Evolutionary conservation across 345 rosid genomes (phyloP).

Genomic region (Eutrema japonicum): DNA sequence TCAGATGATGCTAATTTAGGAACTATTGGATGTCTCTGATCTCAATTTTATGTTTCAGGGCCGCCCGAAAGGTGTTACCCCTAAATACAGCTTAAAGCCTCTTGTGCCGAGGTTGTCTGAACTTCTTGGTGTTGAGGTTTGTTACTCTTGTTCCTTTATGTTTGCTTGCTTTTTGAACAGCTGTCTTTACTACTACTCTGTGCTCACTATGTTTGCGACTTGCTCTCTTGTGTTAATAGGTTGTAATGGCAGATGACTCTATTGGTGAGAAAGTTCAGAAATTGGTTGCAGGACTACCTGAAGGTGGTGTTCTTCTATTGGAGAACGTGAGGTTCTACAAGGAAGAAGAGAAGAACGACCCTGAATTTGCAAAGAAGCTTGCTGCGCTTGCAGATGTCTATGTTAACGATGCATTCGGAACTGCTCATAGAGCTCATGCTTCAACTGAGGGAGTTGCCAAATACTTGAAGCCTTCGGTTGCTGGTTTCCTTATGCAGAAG

Average conservation of each 20-base stretch:
- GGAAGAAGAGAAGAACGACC: constrained; percentile 95
- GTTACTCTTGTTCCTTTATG: background rate
- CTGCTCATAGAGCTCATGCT: constrained; percentile 98
- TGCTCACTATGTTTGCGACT: background rate
- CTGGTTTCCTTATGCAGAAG: constrained; percentile 97
- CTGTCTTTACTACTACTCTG: background rate
- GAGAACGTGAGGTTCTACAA: constrained; percentile 92
- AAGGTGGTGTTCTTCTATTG: constrained; percentile 86
- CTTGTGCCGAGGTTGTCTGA: constrained; percentile 85
- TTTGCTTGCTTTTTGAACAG: background rate
- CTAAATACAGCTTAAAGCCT: constrained; percentile 89
- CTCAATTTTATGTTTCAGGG: constrained; percentile 58
- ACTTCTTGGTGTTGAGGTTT: constrained; percentile 85
- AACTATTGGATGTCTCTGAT: constrained; percentile 20
- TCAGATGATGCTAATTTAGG: background rate
- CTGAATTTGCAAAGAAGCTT: constrained; percentile 92
- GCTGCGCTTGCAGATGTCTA: constrained; percentile 86
- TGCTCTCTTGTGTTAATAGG: constrained; percentile 44
- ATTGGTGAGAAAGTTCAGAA: constrained; percentile 91
- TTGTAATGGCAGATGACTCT: constrained; percentile 84
- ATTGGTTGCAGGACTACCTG: constrained; percentile 78
- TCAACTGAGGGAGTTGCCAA: constrained; percentile 95
- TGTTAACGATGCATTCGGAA: constrained; percentile 96
- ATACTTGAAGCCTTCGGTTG: constrained; percentile 89
- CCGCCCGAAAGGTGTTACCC: constrained; percentile 91